Evolutionary conservation across 2,329 filamentous ascomycete species (phyloP).

Genomic region (Ophiostoma triangulosporum): DNA sequence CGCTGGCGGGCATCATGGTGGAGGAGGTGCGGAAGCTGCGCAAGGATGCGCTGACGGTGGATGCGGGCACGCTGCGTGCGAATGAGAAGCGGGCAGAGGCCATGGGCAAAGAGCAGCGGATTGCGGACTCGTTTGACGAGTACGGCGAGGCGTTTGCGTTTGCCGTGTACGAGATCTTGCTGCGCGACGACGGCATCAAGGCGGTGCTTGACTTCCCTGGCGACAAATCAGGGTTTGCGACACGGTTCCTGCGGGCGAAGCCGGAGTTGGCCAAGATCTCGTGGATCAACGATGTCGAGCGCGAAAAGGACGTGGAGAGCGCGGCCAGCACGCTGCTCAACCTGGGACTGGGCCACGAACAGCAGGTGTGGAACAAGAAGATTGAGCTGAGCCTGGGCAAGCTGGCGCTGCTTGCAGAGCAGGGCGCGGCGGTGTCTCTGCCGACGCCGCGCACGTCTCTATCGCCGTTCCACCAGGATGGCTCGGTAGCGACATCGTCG

Average conservation of each 20-base stretch:
- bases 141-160: slow-evolving; percentile 57
- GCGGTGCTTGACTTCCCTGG: slow-evolving; percentile 57
- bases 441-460: slow-evolving; percentile 1
- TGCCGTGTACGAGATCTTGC: slow-evolving; percentile 67
- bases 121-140: slow-evolving; percentile 42
- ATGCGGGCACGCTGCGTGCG: slow-evolving; percentile 22
- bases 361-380: slow-evolving; percentile 83
- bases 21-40: slow-evolving; percentile 35
- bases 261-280: slow-evolving; percentile 62
- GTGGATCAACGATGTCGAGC: slow-evolving; percentile 88
- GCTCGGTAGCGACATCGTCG: too few relatives aligned
- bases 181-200: slow-evolving; percentile 51
- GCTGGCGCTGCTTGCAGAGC: slow-evolving; percentile 57
- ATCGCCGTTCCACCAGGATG: too few relatives aligned
- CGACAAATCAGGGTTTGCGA: slow-evolving; percentile 58
- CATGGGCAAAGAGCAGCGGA: slow-evolving; percentile 33
- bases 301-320: slow-evolving; percentile 59
- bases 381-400: slow-evolving; percentile 85
- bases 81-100: slow-evolving; percentile 29
- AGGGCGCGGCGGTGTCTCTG: slow-evolving; percentile 18
- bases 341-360: slow-evolving; percentile 58
- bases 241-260: slow-evolving; percentile 61
- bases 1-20: slow-evolving; percentile 42
- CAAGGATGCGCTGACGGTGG: slow-evolving; percentile 22
- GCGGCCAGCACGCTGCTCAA: slow-evolving; percentile 59